A percentile compares a stretch with the other conserved stretches of the same genome.
Evolutionary conservation across 2,329 filamentous ascomycete species (phyloP).

Genomic region (Lachnellula suecica): DNA sequence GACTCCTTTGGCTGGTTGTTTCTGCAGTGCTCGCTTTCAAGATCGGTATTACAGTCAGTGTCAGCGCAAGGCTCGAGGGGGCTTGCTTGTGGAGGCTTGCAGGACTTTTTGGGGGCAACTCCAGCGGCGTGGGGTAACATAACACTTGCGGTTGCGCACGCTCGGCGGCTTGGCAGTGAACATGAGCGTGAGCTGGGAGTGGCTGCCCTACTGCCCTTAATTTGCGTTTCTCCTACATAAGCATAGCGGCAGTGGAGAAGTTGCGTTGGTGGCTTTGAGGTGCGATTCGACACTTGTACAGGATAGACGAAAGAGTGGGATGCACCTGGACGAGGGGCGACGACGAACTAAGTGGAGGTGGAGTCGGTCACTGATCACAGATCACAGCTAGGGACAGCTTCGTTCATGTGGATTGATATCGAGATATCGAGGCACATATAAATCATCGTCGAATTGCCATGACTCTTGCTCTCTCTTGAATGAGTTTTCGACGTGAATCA

Average conservation of each 20-base stretch:
- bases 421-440: not conserved
- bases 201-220: not conserved
- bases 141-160: not conserved
- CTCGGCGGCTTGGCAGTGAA: not conserved
- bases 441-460: not conserved
- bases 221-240: not conserved
- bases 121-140: constrained; percentile 10
- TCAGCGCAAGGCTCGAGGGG: not conserved
- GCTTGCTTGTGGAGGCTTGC: constrained; percentile 1
- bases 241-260: not conserved
- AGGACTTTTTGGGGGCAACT: not conserved
- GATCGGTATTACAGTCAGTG: no score
- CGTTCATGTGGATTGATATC: no score
- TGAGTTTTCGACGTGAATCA: not conserved
- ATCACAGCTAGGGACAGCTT: no score
- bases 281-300: no score
- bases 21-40: not conserved
- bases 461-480: not conserved
- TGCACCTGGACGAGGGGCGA: no score
- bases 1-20: not conserved
- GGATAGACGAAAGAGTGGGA: not conserved
- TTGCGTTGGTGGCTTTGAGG: not conserved
- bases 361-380: no score
- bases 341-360: no score
- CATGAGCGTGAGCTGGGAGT: not conserved